Percentiles rank a stretch among this genome's conserved stretches.
Conservation (phyloP, 2,329 filamentous ascomycete species). For the Diaporthe australafricana region DNA sequence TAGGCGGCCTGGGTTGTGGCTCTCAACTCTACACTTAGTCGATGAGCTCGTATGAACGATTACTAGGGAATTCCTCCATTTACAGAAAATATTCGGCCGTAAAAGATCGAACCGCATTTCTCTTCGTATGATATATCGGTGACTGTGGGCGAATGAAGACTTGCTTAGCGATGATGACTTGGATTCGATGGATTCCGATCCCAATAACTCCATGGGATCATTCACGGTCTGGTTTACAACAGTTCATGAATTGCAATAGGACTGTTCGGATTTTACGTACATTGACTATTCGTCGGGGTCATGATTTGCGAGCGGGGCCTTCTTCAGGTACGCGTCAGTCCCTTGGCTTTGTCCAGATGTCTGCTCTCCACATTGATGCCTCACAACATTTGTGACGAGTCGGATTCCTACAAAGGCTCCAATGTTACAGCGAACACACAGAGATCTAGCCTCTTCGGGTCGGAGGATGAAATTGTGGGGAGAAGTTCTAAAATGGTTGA, state of each 20-base stretch:
- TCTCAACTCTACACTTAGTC: not conserved
- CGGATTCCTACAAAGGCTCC: not conserved
- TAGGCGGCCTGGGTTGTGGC: not conserved
- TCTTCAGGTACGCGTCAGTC: not conserved
- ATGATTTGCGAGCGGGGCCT: not conserved
- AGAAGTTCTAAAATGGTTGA: not conserved
- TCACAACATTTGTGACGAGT: not conserved
- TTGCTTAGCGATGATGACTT: too few species aligned
- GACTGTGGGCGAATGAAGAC: not conserved
- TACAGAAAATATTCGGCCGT: not conserved
- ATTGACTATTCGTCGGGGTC: not conserved
- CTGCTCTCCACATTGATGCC: not conserved
- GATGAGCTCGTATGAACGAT: not conserved
- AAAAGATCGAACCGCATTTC: too few species aligned
- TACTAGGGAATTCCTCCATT: too few species aligned
- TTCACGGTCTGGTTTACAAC: not conserved
- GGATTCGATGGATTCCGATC: not conserved
- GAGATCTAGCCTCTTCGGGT: not conserved
- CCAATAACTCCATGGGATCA: too few species aligned
- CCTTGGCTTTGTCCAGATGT: not conserved
- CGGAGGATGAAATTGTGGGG: constrained; percentile 9
- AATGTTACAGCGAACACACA: not conserved
- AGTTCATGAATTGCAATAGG: not conserved
- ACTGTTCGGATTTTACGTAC: not conserved
- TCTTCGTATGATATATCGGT: too few species aligned